These are phyloP conservation scores for Mycena maculata DNA, from an alignment of 768 basidiomycete genomes.

Conservation along the genomic window DNA sequence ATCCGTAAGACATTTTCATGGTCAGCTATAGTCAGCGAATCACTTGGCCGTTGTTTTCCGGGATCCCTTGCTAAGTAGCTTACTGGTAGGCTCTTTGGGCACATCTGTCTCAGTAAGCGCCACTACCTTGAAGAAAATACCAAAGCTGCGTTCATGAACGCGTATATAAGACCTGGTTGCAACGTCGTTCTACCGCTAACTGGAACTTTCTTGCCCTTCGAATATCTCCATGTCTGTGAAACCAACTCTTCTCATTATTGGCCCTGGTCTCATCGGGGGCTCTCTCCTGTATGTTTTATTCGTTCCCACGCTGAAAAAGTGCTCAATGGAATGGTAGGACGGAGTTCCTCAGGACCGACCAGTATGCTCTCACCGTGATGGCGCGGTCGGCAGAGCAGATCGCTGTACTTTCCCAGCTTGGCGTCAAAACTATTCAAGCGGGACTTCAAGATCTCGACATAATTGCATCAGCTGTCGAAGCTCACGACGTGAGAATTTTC, in stretches of 20 bases:
- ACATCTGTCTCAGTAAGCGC: too few relatives aligned
- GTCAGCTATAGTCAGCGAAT: too few relatives aligned
- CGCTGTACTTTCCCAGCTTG: not conserved
- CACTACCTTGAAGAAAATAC: too few relatives aligned
- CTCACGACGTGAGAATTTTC: not conserved
- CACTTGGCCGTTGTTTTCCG: too few relatives aligned
- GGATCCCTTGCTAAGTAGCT: too few relatives aligned
- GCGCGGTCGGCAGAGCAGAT: constrained; percentile 10
- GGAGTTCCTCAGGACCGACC: not conserved
- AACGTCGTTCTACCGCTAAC: too few relatives aligned
- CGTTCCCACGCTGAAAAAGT: not conserved
- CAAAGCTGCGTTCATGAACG: too few relatives aligned
- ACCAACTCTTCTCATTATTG: constrained; percentile 13
- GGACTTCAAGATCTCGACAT: not conserved
- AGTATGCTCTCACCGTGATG: constrained; percentile 8
- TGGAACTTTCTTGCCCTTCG: too few relatives aligned
- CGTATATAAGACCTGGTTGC: too few relatives aligned
- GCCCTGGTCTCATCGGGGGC: constrained; percentile 10
- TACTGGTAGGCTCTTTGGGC: too few relatives aligned
- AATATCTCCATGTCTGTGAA: not conserved
- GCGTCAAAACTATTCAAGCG: not conserved
- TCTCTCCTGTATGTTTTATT: constrained; percentile 1
- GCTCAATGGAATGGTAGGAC: not conserved
- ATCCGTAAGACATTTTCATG: too few relatives aligned
- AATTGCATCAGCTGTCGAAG: not conserved